Evolutionary conservation across 2,329 filamentous ascomycete genomes (phyloP), one percentile per base, ranked within the genome.

Genomic region (Epichloe sibirici): DNA sequence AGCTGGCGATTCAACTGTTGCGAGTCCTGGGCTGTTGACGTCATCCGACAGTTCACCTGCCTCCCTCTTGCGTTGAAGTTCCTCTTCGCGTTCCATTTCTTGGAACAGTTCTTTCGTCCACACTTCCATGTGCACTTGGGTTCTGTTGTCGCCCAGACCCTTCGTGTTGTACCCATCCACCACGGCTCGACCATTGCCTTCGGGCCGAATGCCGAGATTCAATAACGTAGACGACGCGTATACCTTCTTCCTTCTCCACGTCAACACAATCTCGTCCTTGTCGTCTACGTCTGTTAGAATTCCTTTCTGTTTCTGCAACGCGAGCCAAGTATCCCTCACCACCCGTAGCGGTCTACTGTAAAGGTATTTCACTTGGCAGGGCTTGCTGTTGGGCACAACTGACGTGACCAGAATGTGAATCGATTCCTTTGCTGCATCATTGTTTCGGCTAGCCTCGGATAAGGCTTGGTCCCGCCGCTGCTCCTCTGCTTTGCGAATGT

Each of bases 151-250:
- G 51, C 63, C 58, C 46, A 78, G 76, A 2, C 77, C 75, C 23
- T 74, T 72, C 4, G 69, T 63, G 42, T 64, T 59, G 8, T 56
- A 55, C 1, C 53, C 54, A 45, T 71, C 64, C 11, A 64, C 61
- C 21, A 77, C 66, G 13, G 72, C 65, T 42, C 75, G 74, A 5
- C 75, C 66, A 12, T 62, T 61, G 5, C 56, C 62, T 11, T 69
- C 65, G 0, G 73, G 70, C 8, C 69, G 63, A 45, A 93, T 76
- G 6, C 83, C 82, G 6, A 95, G 70, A 47, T 78, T 82, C 51
- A 75, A 74, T 54, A 88, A 83, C 1, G 85, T 90, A 5, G 86
- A 88, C n/a, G 79, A 77, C 57, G 86, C 81, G 63, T 86, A 95
- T 3, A 95, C 69, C 54, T 81, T 79, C 53, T 79, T 80, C 28